Base-by-base conservation (phyloP, 163 green algal genomes). In the Coccomyxa subellipsoidea region DNA sequence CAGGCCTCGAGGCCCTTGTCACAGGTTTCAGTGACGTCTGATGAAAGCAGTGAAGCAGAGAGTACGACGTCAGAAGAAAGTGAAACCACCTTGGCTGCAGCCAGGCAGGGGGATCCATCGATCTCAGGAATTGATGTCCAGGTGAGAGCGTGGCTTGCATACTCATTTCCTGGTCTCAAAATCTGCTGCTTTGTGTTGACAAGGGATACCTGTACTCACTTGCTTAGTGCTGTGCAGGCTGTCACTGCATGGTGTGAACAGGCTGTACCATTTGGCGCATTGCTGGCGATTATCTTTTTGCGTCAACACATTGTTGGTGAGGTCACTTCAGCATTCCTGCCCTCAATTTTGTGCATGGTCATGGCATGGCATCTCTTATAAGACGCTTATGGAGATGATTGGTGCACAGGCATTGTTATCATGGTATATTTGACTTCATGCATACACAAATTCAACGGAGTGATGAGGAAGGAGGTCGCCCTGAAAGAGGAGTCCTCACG, bases 401-500 rank as follows among this genome's bases (percentile, higher is more conserved):
- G 18, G 7, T 40, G 39, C 8, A 15, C 37, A 80, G 76, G 76
- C 5, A 80, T 80, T 27, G 38, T 34, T 6, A 15, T 80, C 23
- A 35, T 80, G 15, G n/a, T 37, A 8, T 59, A 36, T 27, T 25
- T 80, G 76, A 69, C 38, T 37, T 27, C 39, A 25, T 6, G 12
- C 15, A 38, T 80, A 37, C 18, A 59, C 39, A 80, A 80, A 25
- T 38, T 29, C 31, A 80, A 80, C 29, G 76, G 47, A 29, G 39
- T 39, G 76, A 80, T 80, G 29, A 38, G 38, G 31, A 59, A 66
- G 29, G 29, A 70, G 38, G 76, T 80, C 10, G 76, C 76, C 36
- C 38, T 80, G 23, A 80, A 80, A 37, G 76, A 31, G 15, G 76
- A 80, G 76, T 39, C 15, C 29, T 69, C 76, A 37, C 39, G 76